Conservation (phyloP, 768 basidiomycete genomes). For the Xerocomus potaroensis region DNA sequence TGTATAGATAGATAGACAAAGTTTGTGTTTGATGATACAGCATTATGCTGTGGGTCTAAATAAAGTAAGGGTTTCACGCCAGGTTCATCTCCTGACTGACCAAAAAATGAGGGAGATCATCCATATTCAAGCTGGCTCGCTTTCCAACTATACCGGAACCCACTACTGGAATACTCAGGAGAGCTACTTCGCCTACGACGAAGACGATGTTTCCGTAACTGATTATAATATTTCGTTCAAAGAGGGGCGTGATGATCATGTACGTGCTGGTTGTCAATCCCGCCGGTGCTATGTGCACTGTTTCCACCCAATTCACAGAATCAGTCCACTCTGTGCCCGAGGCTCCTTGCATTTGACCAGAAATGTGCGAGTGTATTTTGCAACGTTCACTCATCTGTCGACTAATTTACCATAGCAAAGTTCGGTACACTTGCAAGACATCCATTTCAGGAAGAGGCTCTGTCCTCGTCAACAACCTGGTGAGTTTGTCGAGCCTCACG, state of each 20-base stretch:
- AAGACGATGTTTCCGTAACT: conserved; percentile 39
- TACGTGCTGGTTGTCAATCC: too few species aligned
- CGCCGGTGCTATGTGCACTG: too few species aligned
- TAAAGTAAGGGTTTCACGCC: too few species aligned
- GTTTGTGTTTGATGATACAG: too few species aligned
- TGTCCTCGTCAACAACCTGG: conserved; percentile 17
- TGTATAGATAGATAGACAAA: too few species aligned
- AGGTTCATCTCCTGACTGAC: neutral
- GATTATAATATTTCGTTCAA: conserved; percentile 62
- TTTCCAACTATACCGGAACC: conserved; percentile 65
- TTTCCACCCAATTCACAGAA: conserved; percentile 10
- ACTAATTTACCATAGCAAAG: conserved; percentile 43
- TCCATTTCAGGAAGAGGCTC: conserved; percentile 33
- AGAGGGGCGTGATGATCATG: conserved; percentile 51
- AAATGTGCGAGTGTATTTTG: conserved; percentile 42
- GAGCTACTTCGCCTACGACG: conserved; percentile 54
- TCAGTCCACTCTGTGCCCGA: conserved; percentile 51
- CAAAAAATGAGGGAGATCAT: conserved; percentile 68
- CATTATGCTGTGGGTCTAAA: too few species aligned
- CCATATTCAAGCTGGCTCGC: conserved; percentile 67
- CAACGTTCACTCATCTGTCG: neutral
- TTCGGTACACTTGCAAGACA: conserved; percentile 55
- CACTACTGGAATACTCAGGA: conserved; percentile 86
- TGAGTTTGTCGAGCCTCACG: conserved; percentile 3
- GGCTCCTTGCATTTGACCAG: conserved; percentile 62